A percentile compares a stretch with the other conserved stretches of the same genome.
Conservation (phyloP, 768 basidiomycete species). For the Auriscalpium orientale region DNA sequence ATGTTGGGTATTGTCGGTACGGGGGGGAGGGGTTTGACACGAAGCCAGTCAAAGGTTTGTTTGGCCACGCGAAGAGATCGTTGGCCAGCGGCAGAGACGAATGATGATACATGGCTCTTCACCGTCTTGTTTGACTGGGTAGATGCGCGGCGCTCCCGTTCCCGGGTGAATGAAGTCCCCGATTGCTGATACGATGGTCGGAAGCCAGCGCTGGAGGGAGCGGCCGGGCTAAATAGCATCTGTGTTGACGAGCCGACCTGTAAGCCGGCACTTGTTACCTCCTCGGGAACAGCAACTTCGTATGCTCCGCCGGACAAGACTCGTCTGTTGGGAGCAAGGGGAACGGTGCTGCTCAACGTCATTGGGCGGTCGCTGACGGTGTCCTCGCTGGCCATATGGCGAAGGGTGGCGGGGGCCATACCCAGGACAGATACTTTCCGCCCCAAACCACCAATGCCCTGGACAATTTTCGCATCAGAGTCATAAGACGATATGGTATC, state of each 20-base stretch:
- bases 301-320: not conserved
- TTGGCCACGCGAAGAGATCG: constrained; percentile 4
- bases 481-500: constrained; percentile 9
- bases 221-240: not conserved
- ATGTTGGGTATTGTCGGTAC: constrained; percentile 46
- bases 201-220: not conserved
- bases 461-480: not conserved
- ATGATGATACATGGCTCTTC: constrained; percentile 41
- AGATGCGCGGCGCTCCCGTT: constrained; percentile 27
- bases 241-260: not conserved
- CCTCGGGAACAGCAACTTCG: not conserved
- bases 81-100: constrained; percentile 32
- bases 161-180: not conserved
- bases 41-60: constrained; percentile 29
- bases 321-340: not conserved
- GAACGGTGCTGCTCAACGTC: constrained; percentile 5
- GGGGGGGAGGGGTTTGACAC: constrained; percentile 49
- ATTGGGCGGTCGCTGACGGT: not conserved
- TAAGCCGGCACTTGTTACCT: not conserved
- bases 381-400: constrained; percentile 11
- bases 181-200: not conserved
- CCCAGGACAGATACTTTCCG: constrained; percentile 25
- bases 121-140: constrained; percentile 30
- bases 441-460: constrained; percentile 12
- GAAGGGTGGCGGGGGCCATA: constrained; percentile 27